Evolutionary conservation across 345 rosid species (phyloP).

Genomic region (Melastoma malabathricum): DNA sequence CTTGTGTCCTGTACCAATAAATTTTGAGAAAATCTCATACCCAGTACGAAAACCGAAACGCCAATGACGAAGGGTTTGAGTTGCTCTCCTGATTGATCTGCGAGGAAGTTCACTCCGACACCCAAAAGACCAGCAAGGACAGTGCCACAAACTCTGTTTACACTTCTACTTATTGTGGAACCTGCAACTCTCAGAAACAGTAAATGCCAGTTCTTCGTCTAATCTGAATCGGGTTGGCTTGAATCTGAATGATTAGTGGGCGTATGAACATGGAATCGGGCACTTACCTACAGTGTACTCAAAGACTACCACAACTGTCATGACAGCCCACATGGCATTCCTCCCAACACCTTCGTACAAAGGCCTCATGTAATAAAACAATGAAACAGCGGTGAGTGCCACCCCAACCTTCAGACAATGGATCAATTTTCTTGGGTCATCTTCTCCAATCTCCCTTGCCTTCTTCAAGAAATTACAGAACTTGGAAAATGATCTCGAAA

Average conservation of each 20-base stretch:
- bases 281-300: constrained; percentile 47
- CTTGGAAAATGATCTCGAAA: constrained; percentile 8
- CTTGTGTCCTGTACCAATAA: no score
- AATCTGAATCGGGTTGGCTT: no score
- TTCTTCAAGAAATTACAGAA: constrained; percentile 19
- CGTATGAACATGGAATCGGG: no score
- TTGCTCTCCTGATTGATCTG: constrained; percentile 34
- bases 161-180: constrained; percentile 44
- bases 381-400: constrained; percentile 50
- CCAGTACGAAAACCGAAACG: constrained; percentile 46
- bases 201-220: constrained; percentile 11
- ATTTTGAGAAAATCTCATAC: constrained; percentile 18
- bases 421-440: constrained; percentile 50
- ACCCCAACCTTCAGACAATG: constrained; percentile 66
- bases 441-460: constrained; percentile 48
- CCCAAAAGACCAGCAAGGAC: constrained; percentile 57
- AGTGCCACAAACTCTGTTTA: constrained; percentile 58
- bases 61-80: constrained; percentile 40
- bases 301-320: constrained; percentile 71
- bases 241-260: no score
- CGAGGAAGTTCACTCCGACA: constrained; percentile 48
- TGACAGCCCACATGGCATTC: constrained; percentile 65
- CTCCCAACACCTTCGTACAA: constrained; percentile 53
- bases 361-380: constrained; percentile 64
- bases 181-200: constrained; percentile 39